Evolutionary conservation across 139 green algal species (phyloP), one percentile per base, ranked within the genome.

Genomic region (Haematococcus lacustris): DNA sequence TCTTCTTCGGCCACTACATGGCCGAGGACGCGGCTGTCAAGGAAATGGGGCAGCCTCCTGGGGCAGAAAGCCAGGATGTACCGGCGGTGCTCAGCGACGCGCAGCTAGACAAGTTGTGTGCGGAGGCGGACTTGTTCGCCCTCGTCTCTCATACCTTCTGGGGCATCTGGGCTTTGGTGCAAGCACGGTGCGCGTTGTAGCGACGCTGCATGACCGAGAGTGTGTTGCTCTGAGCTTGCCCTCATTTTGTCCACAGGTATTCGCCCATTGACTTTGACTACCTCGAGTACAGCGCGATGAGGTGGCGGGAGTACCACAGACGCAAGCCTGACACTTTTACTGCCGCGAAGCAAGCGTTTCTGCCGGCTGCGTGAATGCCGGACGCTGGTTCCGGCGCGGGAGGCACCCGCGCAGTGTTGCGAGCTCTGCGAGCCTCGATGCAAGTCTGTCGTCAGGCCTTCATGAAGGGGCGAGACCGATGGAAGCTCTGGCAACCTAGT

Each of bases 221-320:
- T 7, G n/a, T n/a, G 32, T 47, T 41, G 25, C 51, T 61, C 35
- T 3, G 21, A 70, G 32, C 9, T 47, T 41, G 25, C 51, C 43
- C 35, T 3, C 13, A 70, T 51, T 5, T 3, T 70, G 38, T n/a
- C 32, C 57, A 33, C 67, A 70, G 78, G 4, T 94, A 90, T 76
- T 91, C 83, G 26, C 74, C 78, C 25, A 95, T 96, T 64, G 88
- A 97, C 68, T 97, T 97, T 78, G 90, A 97, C 75, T 97, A 96
- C 75, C 66, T 96, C 17, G 67, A 70, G 3, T 97, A 96, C 72
- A 80, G 70, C 0, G 21, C 39, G 32, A 53, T 89, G 66, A 66
- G 92, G 0, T 91, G 86, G 79, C 70, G 63, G 13, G 87, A 97
- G 76, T 96, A 92, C 70, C 34, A 78, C 30, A 81, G 70, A 26